Conservation (phyloP, 1,284 basidiomycete species). For the Fomitiporia mediterranea region DNA sequence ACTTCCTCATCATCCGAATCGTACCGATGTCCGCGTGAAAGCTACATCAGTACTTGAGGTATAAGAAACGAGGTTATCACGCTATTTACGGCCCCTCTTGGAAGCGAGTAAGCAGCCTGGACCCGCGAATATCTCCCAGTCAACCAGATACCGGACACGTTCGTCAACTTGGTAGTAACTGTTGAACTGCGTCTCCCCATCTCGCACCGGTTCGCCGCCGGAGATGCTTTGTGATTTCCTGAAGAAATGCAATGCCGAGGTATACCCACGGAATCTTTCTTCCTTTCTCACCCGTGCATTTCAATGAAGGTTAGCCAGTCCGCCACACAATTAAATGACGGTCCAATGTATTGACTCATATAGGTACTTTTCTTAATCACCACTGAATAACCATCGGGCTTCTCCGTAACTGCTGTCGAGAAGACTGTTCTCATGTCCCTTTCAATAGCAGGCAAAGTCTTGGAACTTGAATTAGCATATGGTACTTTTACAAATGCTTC, state of each 20-base stretch:
- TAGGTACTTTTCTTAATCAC: no score
- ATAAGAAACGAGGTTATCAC: neutral
- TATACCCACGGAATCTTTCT: neutral
- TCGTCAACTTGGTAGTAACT: neutral
- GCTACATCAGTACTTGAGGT: neutral
- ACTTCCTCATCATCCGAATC: constrained; percentile 3
- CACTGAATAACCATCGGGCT: no score
- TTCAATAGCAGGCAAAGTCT: no score
- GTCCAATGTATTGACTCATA: no score
- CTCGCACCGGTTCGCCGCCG: neutral
- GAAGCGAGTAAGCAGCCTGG: neutral
- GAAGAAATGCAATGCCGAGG: neutral
- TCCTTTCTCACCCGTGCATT: no score
- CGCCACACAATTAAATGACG: no score
- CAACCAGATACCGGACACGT: neutral
- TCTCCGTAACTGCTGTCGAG: no score
- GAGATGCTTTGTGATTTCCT: neutral
- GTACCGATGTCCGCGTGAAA: neutral
- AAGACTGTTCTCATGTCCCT: no score
- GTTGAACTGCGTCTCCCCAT: no score
- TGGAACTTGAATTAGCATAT: no score
- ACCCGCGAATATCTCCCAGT: neutral
- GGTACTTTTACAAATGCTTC: no score
- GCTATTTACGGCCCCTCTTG: neutral
- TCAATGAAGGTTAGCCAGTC: no score